Percentiles rank a stretch among this genome's conserved stretches.
Conservation (phyloP, 2,329 filamentous ascomycete genomes). For the Ophiostoma tasmaniense region DNA sequence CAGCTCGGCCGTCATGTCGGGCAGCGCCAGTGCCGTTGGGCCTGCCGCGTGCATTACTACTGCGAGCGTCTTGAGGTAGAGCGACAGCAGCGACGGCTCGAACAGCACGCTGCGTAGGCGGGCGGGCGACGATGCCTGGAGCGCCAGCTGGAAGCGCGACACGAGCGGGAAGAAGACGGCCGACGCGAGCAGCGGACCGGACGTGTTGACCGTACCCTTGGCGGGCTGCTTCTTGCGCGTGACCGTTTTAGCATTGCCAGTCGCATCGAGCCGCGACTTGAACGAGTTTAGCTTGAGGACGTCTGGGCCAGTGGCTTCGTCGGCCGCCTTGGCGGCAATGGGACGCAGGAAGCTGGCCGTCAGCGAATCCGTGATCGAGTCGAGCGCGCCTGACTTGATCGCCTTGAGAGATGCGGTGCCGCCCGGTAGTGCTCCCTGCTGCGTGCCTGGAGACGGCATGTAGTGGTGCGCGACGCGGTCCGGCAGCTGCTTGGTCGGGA, state of each 20-base stretch:
- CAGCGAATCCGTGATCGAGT: slow-evolving; percentile 58
- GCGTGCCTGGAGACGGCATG: slow-evolving; percentile 28
- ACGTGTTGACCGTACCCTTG: slow-evolving; percentile 60
- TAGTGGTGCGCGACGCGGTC: slow-evolving; percentile 66
- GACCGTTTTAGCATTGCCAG: neutral
- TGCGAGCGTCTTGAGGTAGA: slow-evolving; percentile 79
- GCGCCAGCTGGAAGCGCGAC: slow-evolving; percentile 64
- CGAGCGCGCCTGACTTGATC: slow-evolving; percentile 52
- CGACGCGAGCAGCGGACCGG: slow-evolving; percentile 65
- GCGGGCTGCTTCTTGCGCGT: slow-evolving; percentile 22
- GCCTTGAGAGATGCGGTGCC: slow-evolving; percentile 34
- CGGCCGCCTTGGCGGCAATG: slow-evolving; percentile 71
- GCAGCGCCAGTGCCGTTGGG: slow-evolving; percentile 64
- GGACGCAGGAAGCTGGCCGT: slow-evolving; percentile 69
- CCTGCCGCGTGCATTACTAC: slow-evolving; percentile 77
- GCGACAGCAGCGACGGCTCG: slow-evolving; percentile 64
- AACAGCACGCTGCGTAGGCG: slow-evolving; percentile 54
- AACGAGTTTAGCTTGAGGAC: slow-evolving; percentile 85
- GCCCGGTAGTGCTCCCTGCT: slow-evolving; percentile 20
- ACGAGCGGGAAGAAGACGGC: slow-evolving; percentile 83
- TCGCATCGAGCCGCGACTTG: slow-evolving; percentile 55
- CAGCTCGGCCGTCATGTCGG: slow-evolving; percentile 74
- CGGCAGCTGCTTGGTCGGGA: slow-evolving; percentile 75
- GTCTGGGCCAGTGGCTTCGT: slow-evolving; percentile 69
- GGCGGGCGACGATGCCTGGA: slow-evolving; percentile 32